These are phyloP conservation scores for Talaromyces islandicus DNA, from an alignment of 2,329 filamentous ascomycete species.

Conservation along the genomic window DNA sequence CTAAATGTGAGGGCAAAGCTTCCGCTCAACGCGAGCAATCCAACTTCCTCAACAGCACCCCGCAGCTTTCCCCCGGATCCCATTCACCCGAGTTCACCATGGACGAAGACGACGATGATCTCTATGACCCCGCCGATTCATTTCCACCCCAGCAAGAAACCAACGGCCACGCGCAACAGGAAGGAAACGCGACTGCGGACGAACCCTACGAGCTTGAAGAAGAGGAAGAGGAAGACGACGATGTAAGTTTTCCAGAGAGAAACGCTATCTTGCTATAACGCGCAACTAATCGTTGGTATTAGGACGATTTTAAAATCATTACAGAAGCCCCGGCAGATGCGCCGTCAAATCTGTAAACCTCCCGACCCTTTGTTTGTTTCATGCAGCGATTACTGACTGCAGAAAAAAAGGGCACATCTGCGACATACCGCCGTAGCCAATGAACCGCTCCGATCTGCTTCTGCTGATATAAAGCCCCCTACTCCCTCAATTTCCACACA, in stretches of 20 bases:
- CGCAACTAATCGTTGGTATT: neutral
- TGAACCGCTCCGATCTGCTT: constrained; percentile 29
- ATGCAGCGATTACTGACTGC: constrained; percentile 2
- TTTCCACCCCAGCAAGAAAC: constrained; percentile 25
- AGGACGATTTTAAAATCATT: constrained; percentile 47
- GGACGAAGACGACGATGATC: constrained; percentile 44
- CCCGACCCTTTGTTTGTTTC: neutral
- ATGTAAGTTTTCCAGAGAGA: constrained; percentile 8
- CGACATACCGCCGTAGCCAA: constrained; percentile 32
- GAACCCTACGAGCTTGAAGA: constrained; percentile 33
- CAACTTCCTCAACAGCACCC: constrained; percentile 1
- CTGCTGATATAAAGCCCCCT: constrained; percentile 29
- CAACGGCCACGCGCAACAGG: constrained; percentile 22
- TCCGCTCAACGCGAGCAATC: neutral
- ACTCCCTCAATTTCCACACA: constrained; percentile 23
- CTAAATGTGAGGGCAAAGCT: constrained; percentile 6
- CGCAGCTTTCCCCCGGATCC: neutral
- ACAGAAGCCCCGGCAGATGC: constrained; percentile 42
- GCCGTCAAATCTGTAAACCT: constrained; percentile 31
- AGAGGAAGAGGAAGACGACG: constrained; percentile 34
- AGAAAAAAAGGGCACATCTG: constrained; percentile 30
- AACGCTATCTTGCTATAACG: neutral
- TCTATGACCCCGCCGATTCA: constrained; percentile 38
- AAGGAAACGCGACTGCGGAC: constrained; percentile 20
- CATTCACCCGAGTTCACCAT: constrained; percentile 21